Conservation (phyloP, 768 basidiomycete species). For the Pleurotus cornucopiae region DNA sequence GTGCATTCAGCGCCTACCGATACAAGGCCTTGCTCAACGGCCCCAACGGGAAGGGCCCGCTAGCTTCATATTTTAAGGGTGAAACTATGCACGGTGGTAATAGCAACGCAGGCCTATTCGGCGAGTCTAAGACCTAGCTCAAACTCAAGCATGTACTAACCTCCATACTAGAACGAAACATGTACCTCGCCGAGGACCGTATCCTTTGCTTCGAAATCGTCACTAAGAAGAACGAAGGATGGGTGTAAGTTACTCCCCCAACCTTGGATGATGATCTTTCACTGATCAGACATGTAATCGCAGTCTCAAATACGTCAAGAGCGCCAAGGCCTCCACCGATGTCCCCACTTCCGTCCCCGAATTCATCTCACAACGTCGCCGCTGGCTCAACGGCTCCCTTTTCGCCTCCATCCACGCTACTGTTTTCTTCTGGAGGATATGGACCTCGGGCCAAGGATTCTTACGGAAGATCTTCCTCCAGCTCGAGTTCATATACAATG, state of each 20-base stretch:
- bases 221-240: constrained; percentile 80
- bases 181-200: constrained; percentile 89
- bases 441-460: constrained; percentile 87
- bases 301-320: constrained; percentile 86
- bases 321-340: constrained; percentile 94
- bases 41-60: constrained; percentile 82
- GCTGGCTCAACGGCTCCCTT: constrained; percentile 86
- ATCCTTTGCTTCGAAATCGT: constrained; percentile 94
- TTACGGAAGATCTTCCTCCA: constrained; percentile 78
- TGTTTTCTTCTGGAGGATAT: constrained; percentile 83
- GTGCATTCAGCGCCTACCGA: constrained; percentile 89
- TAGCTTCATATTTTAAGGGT: constrained; percentile 92
- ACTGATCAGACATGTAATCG: constrained; percentile 9
- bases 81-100: constrained; percentile 78
- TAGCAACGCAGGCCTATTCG: constrained; percentile 67
- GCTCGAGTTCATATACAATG: constrained; percentile 91
- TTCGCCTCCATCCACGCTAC: constrained; percentile 94
- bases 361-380: constrained; percentile 91
- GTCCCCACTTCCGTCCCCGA: constrained; percentile 89
- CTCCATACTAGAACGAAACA: constrained; percentile 59
- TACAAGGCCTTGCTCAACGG: constrained; percentile 87
- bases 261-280: not conserved
- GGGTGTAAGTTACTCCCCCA: constrained; percentile 55
- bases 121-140: constrained; percentile 22
- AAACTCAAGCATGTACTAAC: not conserved